Base-by-base conservation (phyloP, 441 rosid species). In the Oxalis stricta region DNA sequence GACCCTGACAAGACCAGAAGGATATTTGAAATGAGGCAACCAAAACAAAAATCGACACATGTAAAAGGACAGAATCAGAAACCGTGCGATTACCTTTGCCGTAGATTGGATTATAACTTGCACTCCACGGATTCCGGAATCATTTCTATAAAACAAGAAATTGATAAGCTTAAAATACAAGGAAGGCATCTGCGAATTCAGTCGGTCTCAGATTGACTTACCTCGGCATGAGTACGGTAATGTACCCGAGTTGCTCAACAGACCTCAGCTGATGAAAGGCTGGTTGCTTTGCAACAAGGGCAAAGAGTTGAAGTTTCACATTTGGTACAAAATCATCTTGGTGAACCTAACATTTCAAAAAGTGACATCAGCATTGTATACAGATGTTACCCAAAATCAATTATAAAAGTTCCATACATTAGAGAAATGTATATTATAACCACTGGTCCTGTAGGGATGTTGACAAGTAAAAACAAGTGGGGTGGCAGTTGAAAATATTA, bases 221-320 rank as follows among this genome's bases (percentile, higher is more conserved):
- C 96, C 96, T 82, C 55, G 64, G 78, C 62, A 52, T 48, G 19
- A 86, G 91, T 9, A 32, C 69, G 16, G 91, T 76, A 51, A 79
- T 76, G 64, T 86, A 86, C 23, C 96, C 94, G 51, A 82, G 91
- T 59, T 82, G 96, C 71, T 86, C 91, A n/a, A 86, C 80, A 9
- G 91, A 66, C 66, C 96, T 70, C 62, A 86, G 96, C 71, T 86
- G 94, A 70, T 86, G 91, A 67, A 79, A 86, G 55, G 94, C 78
- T 13, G 87, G 68, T 64, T 77, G 88, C 70, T 82, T 86, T 56
- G 91, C 88, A 24, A 69, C 55, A 11, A 79, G 71, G 53, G 67
- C 71, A 60, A 86, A 67, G 47, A 82, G 94, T 70, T 76, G 82
- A 61, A 83, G 88, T 55, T 76, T 76, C 48, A 67, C 82, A 40